These are phyloP conservation scores for Populus pruinosa DNA, from an alignment of 345 rosid species.

Conservation along the genomic window DNA sequence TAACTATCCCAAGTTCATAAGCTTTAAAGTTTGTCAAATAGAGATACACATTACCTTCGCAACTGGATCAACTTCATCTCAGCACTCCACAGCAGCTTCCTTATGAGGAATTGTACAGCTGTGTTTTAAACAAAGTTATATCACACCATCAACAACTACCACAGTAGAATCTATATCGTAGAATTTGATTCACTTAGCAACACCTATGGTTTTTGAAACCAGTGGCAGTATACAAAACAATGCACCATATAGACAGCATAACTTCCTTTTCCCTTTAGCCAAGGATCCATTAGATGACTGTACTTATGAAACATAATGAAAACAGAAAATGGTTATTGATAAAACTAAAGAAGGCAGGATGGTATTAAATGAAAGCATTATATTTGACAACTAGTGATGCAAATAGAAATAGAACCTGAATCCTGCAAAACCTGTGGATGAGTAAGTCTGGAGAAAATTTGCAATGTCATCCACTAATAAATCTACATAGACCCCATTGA, in stretches of 20 bases:
- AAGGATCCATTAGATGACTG: background rate
- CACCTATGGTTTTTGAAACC: background rate
- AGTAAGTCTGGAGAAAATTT: conserved; percentile 67
- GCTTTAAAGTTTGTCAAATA: background rate
- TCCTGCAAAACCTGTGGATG: conserved; percentile 83
- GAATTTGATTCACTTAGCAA: conserved; percentile 3
- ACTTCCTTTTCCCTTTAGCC: background rate
- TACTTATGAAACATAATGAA: background rate
- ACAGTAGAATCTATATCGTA: background rate
- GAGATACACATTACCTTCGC: conserved; percentile 56
- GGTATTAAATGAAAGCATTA: background rate
- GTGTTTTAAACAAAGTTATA: conserved; percentile 19
- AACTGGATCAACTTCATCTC: conserved; percentile 85
- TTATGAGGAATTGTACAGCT: conserved; percentile 94
- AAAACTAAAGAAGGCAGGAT: conserved; percentile 4
- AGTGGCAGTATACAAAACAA: background rate
- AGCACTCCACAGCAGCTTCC: conserved; percentile 74
- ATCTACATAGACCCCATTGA: conserved; percentile 72
- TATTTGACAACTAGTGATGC: background rate
- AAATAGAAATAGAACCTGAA: conserved; percentile 56
- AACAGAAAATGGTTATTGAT: conserved; percentile 3
- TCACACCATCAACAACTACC: background rate
- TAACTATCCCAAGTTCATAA: background rate
- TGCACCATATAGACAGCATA: background rate
- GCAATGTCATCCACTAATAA: conserved; percentile 75